A percentile compares a stretch with the other conserved stretches of the same genome.
phyloP scores from a whole-genome alignment of 2,329 filamentous ascomycete species.

The Aspergillus tamarii region DNA sequence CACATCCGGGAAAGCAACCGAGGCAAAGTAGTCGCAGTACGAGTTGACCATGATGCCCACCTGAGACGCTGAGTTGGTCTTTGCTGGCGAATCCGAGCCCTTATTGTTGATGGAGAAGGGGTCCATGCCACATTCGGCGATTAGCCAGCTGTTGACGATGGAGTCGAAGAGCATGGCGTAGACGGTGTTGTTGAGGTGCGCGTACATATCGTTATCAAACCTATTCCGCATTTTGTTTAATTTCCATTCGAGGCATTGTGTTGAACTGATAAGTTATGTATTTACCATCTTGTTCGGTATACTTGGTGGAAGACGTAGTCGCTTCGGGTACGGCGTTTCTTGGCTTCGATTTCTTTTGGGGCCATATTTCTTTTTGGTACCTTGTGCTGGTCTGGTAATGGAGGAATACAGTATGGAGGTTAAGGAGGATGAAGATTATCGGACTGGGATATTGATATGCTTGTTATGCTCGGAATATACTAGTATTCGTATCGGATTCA shows the following conservation, averaged over 20 bases:
- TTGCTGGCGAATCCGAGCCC: neutral
- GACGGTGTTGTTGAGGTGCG: constrained; percentile 88
- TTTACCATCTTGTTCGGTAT: constrained; percentile 82
- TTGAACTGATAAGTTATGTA: constrained; percentile 7
- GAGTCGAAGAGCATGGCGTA: constrained; percentile 90
- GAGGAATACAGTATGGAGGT: neutral
- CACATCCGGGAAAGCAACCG: constrained; percentile 78
- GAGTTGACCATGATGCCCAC: constrained; percentile 85
- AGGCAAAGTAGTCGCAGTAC: constrained; percentile 82
- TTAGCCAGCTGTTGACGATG: constrained; percentile 85
- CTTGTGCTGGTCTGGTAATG: neutral
- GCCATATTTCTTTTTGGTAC: constrained; percentile 20
- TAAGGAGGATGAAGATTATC: neutral
- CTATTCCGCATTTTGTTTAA: constrained; percentile 47
- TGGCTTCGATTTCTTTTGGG: constrained; percentile 50
- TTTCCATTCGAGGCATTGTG: constrained; percentile 1
- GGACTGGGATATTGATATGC: neutral
- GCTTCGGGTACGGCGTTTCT: constrained; percentile 61
- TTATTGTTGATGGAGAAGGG: constrained; percentile 61
- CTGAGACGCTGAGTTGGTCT: constrained; percentile 47
- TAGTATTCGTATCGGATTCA: neutral
- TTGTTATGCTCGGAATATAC: neutral
- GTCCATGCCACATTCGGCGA: constrained; percentile 72
- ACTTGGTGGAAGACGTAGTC: constrained; percentile 81
- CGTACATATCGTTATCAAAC: constrained; percentile 94